Percentiles rank a stretch among this genome's conserved stretches.
phyloP scores from a whole-genome alignment of 306 rosid species.

The Pterocarpus macrocarpus region DNA sequence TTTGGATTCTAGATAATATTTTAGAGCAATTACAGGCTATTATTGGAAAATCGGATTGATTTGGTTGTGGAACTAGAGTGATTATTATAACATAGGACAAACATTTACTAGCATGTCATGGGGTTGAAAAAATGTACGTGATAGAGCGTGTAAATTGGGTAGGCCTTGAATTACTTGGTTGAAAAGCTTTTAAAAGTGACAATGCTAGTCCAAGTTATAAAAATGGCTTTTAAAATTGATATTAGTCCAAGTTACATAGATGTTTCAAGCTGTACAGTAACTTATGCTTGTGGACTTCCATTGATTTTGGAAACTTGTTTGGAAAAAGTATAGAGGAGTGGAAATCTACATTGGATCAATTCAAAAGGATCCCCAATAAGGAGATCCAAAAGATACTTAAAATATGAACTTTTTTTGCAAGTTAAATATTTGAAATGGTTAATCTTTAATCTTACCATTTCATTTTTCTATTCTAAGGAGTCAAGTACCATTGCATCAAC shows the following conservation, averaged over 20 bases:
- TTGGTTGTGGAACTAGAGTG: conserved; percentile 17
- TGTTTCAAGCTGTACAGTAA: background rate
- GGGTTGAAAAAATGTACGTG: conserved; percentile 5
- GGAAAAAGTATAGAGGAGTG: too few relatives aligned
- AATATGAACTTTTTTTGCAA: too few relatives aligned
- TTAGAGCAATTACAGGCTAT: background rate
- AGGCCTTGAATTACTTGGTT: conserved; percentile 18
- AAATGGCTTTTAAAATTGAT: too few relatives aligned
- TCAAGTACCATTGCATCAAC: conserved; percentile 25
- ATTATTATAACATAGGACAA: conserved; percentile 45
- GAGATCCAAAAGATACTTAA: too few relatives aligned
- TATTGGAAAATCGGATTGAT: background rate
- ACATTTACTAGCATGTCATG: conserved; percentile 30
- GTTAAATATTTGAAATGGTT: background rate
- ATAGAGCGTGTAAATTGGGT: background rate
- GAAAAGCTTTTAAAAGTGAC: background rate
- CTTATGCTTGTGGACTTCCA: background rate
- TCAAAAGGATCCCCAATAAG: too few relatives aligned
- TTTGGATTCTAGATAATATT: background rate
- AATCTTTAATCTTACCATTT: background rate
- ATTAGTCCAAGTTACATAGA: background rate
- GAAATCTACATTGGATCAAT: too few relatives aligned
- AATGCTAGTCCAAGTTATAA: background rate
- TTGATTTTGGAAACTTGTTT: too few relatives aligned
- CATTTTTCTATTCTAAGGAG: background rate